Percentiles rank a stretch among this genome's conserved stretches.
These are phyloP conservation scores for Phytophthora multivora DNA, from an alignment of 352 stramenopile genomes.

Conservation along the genomic window DNA sequence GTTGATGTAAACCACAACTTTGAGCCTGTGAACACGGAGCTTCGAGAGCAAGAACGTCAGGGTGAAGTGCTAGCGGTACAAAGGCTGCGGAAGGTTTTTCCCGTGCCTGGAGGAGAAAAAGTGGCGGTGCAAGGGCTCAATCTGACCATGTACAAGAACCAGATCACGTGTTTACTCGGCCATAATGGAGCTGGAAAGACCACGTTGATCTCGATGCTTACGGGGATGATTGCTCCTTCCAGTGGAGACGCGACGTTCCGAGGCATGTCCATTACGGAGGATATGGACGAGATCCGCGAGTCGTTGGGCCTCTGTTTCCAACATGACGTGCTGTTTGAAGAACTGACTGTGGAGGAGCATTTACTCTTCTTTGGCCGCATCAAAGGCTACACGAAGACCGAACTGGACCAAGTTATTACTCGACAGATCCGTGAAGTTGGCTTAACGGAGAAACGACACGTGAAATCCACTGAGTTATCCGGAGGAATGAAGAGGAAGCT, in stretches of 20 bases:
- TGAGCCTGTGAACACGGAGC: constrained; percentile 41
- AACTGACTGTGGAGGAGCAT: constrained; percentile 81
- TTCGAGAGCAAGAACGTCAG: constrained; percentile 41
- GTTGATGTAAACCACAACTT: constrained; percentile 45
- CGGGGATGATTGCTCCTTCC: constrained; percentile 70
- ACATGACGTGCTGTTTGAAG: constrained; percentile 78
- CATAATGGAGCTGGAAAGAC: constrained; percentile 94
- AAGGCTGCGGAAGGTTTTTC: constrained; percentile 67
- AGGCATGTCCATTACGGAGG: constrained; percentile 67
- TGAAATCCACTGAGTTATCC: constrained; percentile 64
- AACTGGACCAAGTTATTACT: constrained; percentile 40
- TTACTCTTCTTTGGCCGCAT: constrained; percentile 72
- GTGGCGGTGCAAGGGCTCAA: constrained; percentile 82
- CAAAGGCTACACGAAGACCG: constrained; percentile 50
- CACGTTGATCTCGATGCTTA: constrained; percentile 92
- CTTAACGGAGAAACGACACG: constrained; percentile 64
- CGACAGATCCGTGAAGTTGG: constrained; percentile 62
- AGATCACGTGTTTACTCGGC: constrained; percentile 92
- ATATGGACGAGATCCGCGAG: constrained; percentile 79
- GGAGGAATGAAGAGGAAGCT: constrained; percentile 93
- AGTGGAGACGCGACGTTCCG: constrained; percentile 69
- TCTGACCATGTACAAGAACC: constrained; percentile 90
- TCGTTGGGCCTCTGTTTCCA: constrained; percentile 85
- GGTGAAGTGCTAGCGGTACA: constrained; percentile 51
- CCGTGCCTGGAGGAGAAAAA: constrained; percentile 76